phyloP scores from a whole-genome alignment of 208 protist genomes.

The Leishmania tropica region DNA sequence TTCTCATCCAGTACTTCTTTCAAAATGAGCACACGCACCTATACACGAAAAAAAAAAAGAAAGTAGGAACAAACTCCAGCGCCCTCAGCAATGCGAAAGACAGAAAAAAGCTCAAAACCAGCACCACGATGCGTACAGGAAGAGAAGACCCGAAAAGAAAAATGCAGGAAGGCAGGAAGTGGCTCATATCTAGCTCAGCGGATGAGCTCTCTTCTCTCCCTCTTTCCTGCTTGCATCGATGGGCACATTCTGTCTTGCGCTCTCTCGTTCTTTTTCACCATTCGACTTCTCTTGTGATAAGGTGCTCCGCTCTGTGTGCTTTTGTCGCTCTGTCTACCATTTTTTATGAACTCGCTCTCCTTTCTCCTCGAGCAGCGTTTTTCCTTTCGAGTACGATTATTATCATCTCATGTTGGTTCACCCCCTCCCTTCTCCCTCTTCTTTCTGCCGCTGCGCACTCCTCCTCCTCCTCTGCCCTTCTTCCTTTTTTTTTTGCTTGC shows the following conservation, averaged over 20 bases:
- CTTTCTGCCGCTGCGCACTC: no score
- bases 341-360: background rate
- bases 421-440: background rate
- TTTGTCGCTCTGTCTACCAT: background rate
- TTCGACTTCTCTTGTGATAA: background rate
- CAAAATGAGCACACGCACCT: background rate
- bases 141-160: no score
- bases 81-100: background rate
- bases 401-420: background rate
- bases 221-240: background rate
- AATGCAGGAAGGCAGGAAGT: no score
- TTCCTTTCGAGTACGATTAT: background rate
- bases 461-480: no score
- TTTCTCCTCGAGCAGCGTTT: background rate
- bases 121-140: background rate
- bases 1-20: background rate
- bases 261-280: background rate
- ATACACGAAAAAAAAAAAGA: background rate
- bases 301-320: background rate
- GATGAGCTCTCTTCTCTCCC: background rate
- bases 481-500: no score
- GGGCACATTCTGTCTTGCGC: background rate
- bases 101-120: background rate
- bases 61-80: background rate
- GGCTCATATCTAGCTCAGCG: no score